Evolutionary conservation across 768 basidiomycete species (phyloP), one percentile per base, ranked within the genome.

Genomic region (Kwoniella dejecticola): DNA sequence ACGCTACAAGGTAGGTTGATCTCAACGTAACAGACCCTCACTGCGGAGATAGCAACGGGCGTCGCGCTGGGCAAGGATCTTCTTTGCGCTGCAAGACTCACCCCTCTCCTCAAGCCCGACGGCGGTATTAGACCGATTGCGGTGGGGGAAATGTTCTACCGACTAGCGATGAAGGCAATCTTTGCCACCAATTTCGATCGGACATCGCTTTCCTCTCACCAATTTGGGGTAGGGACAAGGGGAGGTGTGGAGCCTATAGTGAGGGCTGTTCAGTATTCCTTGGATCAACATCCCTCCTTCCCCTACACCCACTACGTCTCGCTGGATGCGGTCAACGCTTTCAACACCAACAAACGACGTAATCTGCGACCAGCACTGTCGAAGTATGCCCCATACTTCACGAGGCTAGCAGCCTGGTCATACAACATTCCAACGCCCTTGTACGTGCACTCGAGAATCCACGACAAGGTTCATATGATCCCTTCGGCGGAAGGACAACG

Each of bases 281-380:
- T 64, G 1, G 67, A 62, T 10, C 61, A 57, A 11, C 36, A 58
- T 12, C 58, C 33, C 7, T 7, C 33, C 7, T 36, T 36, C 33
- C 33, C 33, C 15, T 36, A 36, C 33, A 7, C 57, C 3, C 48
- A 62, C 30, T 33, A 68, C 21, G 40, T 53, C 42, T 61, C 53
- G 1, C 63, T 73, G 17, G 71, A 73, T 57, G 54, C 61, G 23
- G 31, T 21, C 2, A 73, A 70, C 58, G 71, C 69, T 17, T 73
- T 70, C 61, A 70, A 68, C 49, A 47, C 56, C 36, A 17, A 62
- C 15, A 36, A 36, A 15, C 33, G 33, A 23, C 10, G 27, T 15
- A 56, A 62, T 6, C 1, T 23, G 17, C 38, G 23, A 23, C 31
- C 62, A 23, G 57, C 45, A 23, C 45, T 11, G 21, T 70, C n/a